Conservation (phyloP, 2,329 filamentous ascomycete genomes). For the Byssoonygena ceratinophila region DNA sequence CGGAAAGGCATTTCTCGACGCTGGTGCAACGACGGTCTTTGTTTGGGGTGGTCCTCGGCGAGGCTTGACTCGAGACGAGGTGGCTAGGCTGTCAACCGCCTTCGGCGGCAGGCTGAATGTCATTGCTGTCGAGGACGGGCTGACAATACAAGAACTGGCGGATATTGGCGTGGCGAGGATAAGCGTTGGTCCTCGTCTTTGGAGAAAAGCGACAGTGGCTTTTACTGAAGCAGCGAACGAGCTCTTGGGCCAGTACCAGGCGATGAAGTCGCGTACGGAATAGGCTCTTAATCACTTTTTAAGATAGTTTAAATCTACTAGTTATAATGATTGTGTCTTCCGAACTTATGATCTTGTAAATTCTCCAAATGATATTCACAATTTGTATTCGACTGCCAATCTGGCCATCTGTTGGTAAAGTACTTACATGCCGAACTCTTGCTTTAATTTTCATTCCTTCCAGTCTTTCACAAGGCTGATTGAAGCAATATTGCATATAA, state of each 20-base stretch:
- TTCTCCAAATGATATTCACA: too few relatives aligned
- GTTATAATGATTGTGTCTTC: too few relatives aligned
- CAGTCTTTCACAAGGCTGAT: too few relatives aligned
- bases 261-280: slow-evolving; percentile 11
- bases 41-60: slow-evolving; percentile 46
- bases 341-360: too few relatives aligned
- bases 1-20: slow-evolving; percentile 47
- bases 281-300: neutral
- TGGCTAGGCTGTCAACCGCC: slow-evolving; percentile 39
- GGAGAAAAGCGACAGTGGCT: slow-evolving; percentile 29
- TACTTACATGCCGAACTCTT: too few relatives aligned
- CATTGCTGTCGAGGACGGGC: slow-evolving; percentile 32
- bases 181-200: slow-evolving; percentile 45
- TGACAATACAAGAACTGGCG: slow-evolving; percentile 39
- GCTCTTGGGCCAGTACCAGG: slow-evolving; percentile 15
- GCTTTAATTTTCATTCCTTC: too few relatives aligned
- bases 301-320: too few relatives aligned
- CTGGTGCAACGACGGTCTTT: slow-evolving; percentile 51
- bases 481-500: neutral
- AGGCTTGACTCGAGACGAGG: slow-evolving; percentile 39
- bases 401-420: too few relatives aligned
- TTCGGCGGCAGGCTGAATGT: slow-evolving; percentile 45
- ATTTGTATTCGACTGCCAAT: too few relatives aligned
- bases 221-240: slow-evolving; percentile 15
- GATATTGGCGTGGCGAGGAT: slow-evolving; percentile 46